Evolutionary conservation across 768 basidiomycete genomes (phyloP).

Genomic region (Lentinula boryana): DNA sequence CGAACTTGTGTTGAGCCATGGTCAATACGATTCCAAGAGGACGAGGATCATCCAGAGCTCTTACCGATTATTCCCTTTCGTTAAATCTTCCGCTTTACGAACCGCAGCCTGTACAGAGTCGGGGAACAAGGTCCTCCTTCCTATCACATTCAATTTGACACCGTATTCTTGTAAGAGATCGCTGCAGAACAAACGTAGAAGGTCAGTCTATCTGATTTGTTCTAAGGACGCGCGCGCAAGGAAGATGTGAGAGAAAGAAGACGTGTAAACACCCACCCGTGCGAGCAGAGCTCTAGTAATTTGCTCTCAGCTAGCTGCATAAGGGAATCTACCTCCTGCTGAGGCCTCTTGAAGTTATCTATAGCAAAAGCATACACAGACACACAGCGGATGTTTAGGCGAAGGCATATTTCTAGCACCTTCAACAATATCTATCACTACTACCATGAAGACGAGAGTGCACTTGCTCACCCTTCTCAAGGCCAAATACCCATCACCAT

Average conservation of each 20-base stretch:
- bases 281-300: constrained; percentile 68
- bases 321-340: constrained; percentile 80
- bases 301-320: constrained; percentile 81
- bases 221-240: background rate
- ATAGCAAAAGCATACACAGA: constrained; percentile 98
- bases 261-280: constrained; percentile 55
- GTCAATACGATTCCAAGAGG: background rate
- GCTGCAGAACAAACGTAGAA: constrained; percentile 30
- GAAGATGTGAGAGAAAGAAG: background rate
- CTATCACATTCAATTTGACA: constrained; percentile 80
- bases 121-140: constrained; percentile 71
- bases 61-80: constrained; percentile 66
- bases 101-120: constrained; percentile 65
- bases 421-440: constrained; percentile 20
- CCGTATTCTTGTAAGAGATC: constrained; percentile 77
- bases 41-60: constrained; percentile 11
- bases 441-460: background rate
- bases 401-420: constrained; percentile 83
- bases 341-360: constrained; percentile 89
- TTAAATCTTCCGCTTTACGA: constrained; percentile 68
- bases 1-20: constrained; percentile 39
- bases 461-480: constrained; percentile 60
- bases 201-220: background rate
- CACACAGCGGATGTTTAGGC: constrained; percentile 75
- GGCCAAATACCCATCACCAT: constrained; percentile 77